Base-by-base conservation (phyloP, 768 basidiomycete genomes). In the Porphyrellus cyaneotinctus region DNA sequence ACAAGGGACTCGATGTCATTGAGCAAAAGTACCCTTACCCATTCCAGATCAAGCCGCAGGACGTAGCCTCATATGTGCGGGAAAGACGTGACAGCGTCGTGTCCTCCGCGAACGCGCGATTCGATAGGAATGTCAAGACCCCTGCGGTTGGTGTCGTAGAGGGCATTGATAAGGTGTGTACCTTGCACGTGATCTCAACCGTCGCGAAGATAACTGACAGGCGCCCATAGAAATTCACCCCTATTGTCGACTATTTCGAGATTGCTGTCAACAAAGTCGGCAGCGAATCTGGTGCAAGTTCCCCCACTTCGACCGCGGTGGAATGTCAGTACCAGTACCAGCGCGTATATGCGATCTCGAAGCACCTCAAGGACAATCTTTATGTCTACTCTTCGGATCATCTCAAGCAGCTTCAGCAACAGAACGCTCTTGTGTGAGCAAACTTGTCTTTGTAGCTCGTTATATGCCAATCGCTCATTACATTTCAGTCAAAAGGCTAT, bases 241-340 rank as follows among this genome's bases (percentile, higher is more conserved):
- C 90, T 38, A 72, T 91, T 45, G 81, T 92, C 31, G 80, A 91
- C 64, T 84, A 81, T 59, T 73, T 91, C 49, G 83, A 86, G 65
- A 74, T 72, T 20, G 80, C 81, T 12, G 78, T 85, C 49, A 78
- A 80, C 66, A 73, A 69, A 9, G 66, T 71, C 8, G 65, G 69
- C 42, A 71, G 74, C 42, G 78, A 81, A 43, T 75, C 78, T 31
- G 74, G 74, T 17, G 65, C 75, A 8, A 72, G 79, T 28, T 72
- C 73, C 6, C 71, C 78, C 12, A 73, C 76, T 2, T 73, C 81
- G 23, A 67, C 69, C 15, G 64, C 78, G n/a, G 74, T 77, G 12
- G 79, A 83, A 58, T 72, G 78, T 41, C 79, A 87, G 66, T 88
- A 82, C 59, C 90, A 91, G 70, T 88, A 88, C 62, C 87, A 88